Evolutionary conservation across 305 asterid genomes (phyloP).

Genomic region (Solanum hybrid): DNA sequence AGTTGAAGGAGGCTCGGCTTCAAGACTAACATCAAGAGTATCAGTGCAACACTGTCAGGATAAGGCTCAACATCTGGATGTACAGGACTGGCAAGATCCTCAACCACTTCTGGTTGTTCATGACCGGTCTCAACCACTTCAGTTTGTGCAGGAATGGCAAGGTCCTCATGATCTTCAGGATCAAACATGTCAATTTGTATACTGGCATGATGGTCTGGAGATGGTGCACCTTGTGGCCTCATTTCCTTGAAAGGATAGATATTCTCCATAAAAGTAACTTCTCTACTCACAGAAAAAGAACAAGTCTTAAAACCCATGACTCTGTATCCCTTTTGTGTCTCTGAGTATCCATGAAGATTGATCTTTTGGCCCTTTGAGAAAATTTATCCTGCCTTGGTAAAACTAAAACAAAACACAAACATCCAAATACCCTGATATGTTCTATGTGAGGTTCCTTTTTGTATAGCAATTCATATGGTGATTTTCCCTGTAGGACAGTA

Average conservation of each 20-base stretch:
- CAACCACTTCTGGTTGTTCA: neutral
- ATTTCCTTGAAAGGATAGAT: neutral
- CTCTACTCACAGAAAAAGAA: neutral
- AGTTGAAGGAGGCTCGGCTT: neutral
- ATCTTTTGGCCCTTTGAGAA: neutral
- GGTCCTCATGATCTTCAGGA: neutral
- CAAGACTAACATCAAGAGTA: neutral
- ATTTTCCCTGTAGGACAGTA: neutral
- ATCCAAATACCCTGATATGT: neutral
- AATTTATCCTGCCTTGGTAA: neutral
- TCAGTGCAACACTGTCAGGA: neutral
- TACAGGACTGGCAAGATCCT: neutral
- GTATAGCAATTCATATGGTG: neutral
- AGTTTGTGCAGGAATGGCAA: neutral
- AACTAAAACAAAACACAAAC: neutral
- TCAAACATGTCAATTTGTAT: neutral
- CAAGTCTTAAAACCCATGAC: neutral
- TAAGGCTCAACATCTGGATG: neutral
- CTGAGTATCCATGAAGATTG: neutral
- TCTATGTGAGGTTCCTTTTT: neutral
- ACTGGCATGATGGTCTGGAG: rapidly evolving
- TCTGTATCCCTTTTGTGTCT: neutral
- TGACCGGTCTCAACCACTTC: neutral
- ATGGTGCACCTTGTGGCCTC: neutral
- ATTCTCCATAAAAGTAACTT: neutral